These are phyloP conservation scores for Sparassis latifolia DNA, from an alignment of 1,284 basidiomycete species.

Conservation along the genomic window DNA sequence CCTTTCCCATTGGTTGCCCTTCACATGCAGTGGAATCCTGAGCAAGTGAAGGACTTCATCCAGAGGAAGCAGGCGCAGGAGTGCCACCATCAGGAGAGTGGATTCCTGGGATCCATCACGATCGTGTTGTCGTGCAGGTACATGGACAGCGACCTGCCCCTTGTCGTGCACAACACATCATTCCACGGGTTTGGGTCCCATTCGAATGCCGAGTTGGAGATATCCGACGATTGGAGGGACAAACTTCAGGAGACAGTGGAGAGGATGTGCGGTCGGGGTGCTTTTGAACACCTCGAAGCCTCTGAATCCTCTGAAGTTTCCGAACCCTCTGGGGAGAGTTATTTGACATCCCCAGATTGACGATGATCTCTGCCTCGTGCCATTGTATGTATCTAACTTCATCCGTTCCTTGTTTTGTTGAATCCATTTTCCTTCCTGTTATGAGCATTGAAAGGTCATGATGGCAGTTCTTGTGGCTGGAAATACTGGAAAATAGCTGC, in stretches of 20 bases:
- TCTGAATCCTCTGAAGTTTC: too few relatives aligned
- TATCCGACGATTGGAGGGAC: neutral
- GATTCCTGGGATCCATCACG: neutral
- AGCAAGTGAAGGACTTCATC: neutral
- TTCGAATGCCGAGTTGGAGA: neutral
- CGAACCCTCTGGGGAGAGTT: too few relatives aligned
- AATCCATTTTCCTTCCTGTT: neutral
- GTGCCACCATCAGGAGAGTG: neutral
- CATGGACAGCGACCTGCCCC: neutral
- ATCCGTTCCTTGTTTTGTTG: neutral
- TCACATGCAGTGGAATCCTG: neutral
- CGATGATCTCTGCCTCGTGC: too few relatives aligned
- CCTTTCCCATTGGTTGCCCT: neutral
- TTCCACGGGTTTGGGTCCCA: neutral
- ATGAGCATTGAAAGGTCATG: too few relatives aligned
- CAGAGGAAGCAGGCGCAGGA: neutral
- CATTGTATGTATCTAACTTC: too few relatives aligned
- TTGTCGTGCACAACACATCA: neutral
- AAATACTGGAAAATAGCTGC: too few relatives aligned
- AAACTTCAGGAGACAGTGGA: neutral
- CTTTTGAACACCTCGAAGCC: neutral
- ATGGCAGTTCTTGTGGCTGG: too few relatives aligned
- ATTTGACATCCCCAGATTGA: too few relatives aligned
- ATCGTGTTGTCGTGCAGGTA: neutral
- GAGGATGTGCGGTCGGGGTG: neutral